Evolutionary conservation across 306 rosid species (phyloP), one percentile per base, ranked within the genome.

Genomic region (Abrus precatorius): DNA sequence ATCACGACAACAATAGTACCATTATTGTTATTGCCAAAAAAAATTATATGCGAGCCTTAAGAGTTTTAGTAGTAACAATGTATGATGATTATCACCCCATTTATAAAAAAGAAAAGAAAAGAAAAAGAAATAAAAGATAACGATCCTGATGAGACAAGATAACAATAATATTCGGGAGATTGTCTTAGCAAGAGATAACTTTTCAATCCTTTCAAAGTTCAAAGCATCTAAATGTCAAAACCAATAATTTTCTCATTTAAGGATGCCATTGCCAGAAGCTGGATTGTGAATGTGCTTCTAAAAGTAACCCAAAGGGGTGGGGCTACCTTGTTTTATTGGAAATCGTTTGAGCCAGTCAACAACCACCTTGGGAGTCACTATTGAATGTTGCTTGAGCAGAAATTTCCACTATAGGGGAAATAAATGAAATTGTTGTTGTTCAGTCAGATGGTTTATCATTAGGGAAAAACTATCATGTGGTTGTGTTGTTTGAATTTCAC

Each of bases 121-220:
- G 3, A 14, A 20, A 20, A 20, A 20, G 20, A 20, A 20, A 20
- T 20, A 20, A 20, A 20, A 45, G 9, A 55, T 20, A 34, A 71
- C 32, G 27, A 69, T 70, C 7, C 69, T 36, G 77, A 70, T 32
- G 14, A 47, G 78, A 73, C 78, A 69, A 48, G 38, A 60, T 57
- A 53, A 48, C 50, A 57, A 49, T 52, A 75, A 49, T 60, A 69
- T 67, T 69, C 77, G 34, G 5, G n/a, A 57, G 57, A 44, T 59
- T 68, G 72, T 77, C 76, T 75, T 55, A 29, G 72, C 20, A 65
- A 76, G 38, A 52, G 62, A 59, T 79, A 75, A 60, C 44, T 60
- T 43, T 82, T 9, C 61, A 70, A 71, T 83, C 74, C 54, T 71
- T 70, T 77, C 9, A 74, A 75, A 74, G 28, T 67, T 75, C 67